phyloP scores from a whole-genome alignment of 1,284 basidiomycete species.

The Apiotrichum sp. region DNA sequence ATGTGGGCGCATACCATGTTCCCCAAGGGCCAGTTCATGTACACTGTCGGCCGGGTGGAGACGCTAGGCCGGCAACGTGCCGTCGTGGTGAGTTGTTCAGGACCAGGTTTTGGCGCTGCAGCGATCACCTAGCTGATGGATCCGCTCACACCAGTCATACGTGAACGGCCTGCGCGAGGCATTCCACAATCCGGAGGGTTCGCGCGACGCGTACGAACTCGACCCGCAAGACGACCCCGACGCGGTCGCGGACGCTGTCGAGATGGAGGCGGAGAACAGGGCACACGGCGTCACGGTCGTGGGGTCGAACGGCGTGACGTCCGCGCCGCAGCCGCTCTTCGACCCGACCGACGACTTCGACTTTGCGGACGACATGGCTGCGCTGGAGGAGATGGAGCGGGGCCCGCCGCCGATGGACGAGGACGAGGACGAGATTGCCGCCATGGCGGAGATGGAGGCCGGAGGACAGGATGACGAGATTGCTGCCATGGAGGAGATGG shows the following conservation, averaged over 20 bases:
- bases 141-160: conserved; percentile 26
- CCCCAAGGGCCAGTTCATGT: conserved; percentile 74
- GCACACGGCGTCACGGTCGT: neutral
- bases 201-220: neutral
- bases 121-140: too few relatives aligned
- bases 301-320: neutral
- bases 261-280: conserved; percentile 1
- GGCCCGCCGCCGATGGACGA: conserved; percentile 16
- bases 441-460: conserved; percentile 17
- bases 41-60: conserved; percentile 75
- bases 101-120: too few relatives aligned
- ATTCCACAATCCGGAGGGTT: conserved; percentile 31
- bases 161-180: conserved; percentile 51
- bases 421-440: conserved; percentile 4
- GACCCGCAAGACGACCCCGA: neutral
- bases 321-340: conserved; percentile 21
- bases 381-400: conserved; percentile 57
- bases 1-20: conserved; percentile 88
- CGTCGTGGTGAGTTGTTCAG: neutral
- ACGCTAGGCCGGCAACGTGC: conserved; percentile 50
- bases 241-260: conserved; percentile 7
- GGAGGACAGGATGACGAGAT: conserved; percentile 4
- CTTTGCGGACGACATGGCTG: conserved; percentile 54
- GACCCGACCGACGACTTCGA: conserved; percentile 28
- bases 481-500: conserved; percentile 9